Percentiles rank a stretch among this genome's conserved stretches.
Conservation (phyloP, 768 basidiomycete genomes). For the Amanita muscaria region DNA sequence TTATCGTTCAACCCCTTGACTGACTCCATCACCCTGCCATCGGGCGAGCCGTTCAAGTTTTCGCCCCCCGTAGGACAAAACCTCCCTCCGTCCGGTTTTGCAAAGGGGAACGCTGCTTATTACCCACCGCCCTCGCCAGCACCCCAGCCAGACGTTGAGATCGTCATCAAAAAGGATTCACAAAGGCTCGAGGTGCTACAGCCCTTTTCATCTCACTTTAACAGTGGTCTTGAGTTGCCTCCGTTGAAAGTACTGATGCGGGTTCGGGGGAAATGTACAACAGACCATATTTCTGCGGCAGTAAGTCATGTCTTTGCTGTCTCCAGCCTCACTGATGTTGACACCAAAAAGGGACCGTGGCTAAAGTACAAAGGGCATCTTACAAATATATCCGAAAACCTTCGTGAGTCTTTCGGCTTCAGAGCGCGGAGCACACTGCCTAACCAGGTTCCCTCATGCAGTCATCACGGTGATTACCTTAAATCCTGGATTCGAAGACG, state of each 20-base stretch:
- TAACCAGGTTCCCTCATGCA: conserved; percentile 18
- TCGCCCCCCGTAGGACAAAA: conserved; percentile 75
- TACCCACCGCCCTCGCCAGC: conserved; percentile 69
- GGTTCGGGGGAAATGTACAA: conserved; percentile 97
- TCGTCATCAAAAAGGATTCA: conserved; percentile 71
- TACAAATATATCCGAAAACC: conserved; percentile 93
- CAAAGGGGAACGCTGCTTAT: conserved; percentile 60
- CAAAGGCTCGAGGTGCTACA: conserved; percentile 80
- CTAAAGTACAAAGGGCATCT: conserved; percentile 97
- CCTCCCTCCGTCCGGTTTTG: conserved; percentile 78
- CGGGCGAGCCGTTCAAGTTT: conserved; percentile 80
- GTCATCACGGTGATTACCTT: conserved; percentile 62
- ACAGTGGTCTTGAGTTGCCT: conserved; percentile 66
- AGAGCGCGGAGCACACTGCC: background rate
- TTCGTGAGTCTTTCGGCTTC: conserved; percentile 49
- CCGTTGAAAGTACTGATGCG: conserved; percentile 78
- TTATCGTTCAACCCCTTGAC: conserved; percentile 90
- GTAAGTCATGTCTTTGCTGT: conserved; percentile 31
- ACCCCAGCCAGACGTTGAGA: conserved; percentile 66
- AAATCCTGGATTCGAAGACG: background rate
- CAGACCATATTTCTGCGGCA: conserved; percentile 97
- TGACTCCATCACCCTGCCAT: conserved; percentile 57
- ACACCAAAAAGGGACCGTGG: conserved; percentile 69
- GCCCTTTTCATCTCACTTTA: conserved; percentile 79
- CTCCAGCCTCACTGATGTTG: background rate